Conservation (phyloP, 495 filamentous ascomycete species). For the Hypoxylon intermedium region DNA sequence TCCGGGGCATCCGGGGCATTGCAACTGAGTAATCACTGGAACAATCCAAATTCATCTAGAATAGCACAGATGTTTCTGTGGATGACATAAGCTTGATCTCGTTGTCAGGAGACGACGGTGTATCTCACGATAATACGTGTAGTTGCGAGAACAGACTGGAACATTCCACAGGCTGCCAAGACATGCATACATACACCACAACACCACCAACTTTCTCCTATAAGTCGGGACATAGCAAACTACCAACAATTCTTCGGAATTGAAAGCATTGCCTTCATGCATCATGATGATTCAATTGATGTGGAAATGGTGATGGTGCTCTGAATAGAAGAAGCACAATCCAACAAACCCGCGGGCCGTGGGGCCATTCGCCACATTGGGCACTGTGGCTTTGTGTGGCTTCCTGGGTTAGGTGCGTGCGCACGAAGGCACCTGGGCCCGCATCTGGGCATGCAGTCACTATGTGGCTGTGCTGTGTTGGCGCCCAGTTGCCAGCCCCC, state of each 20-base stretch:
- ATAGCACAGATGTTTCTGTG: constrained; percentile 30
- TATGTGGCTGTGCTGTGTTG: constrained; percentile 15
- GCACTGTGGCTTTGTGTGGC: constrained; percentile 8
- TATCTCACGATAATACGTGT: constrained; percentile 33
- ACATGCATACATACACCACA: no score
- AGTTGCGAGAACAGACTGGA: constrained; percentile 34
- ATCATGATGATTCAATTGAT: not conserved
- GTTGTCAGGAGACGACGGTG: constrained; percentile 12
- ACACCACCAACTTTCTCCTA: constrained; percentile 9
- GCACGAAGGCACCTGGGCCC: no score
- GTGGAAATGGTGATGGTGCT: no score
- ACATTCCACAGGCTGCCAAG: constrained; percentile 37
- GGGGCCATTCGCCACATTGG: not conserved
- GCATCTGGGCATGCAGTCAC: no score
- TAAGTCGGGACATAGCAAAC: no score
- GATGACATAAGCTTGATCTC: constrained; percentile 6
- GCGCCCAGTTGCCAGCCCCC: no score
- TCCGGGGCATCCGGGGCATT: no score
- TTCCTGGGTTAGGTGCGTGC: not conserved
- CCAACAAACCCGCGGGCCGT: no score
- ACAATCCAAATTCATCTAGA: constrained; percentile 25
- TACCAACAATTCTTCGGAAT: not conserved
- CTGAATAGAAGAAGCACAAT: no score
- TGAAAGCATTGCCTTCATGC: not conserved
- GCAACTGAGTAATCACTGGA: constrained; percentile 27